Evolutionary conservation across 805 yeast species (phyloP).

Genomic region (Candida sanyiensis): DNA sequence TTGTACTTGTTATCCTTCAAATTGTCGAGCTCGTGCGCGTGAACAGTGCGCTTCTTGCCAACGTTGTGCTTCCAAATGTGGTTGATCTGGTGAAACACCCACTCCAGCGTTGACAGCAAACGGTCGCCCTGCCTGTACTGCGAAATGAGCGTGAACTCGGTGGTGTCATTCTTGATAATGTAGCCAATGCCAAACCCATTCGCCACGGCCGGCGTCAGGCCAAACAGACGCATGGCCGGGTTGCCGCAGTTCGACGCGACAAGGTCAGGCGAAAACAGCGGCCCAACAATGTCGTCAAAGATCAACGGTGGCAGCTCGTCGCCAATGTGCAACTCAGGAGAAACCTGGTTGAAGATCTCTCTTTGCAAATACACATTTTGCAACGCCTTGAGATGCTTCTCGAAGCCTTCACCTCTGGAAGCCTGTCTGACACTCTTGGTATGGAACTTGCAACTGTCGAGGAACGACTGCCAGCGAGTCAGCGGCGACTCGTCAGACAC

Average conservation of each 20-base stretch:
- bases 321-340: slow-evolving; percentile 35
- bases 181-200: slow-evolving; percentile 94
- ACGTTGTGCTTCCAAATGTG: slow-evolving; percentile 33
- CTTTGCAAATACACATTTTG: slow-evolving; percentile 49
- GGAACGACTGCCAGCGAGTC: slow-evolving; percentile 45
- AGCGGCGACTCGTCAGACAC: slow-evolving; percentile 46
- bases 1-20: slow-evolving; percentile 13
- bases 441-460: slow-evolving; percentile 48
- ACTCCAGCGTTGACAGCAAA: slow-evolving; percentile 65
- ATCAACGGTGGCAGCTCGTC: slow-evolving; percentile 36
- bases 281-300: slow-evolving; percentile 36
- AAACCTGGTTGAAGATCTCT: slow-evolving; percentile 40
- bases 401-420: slow-evolving; percentile 62
- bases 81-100: slow-evolving; percentile 58
- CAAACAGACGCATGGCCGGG: slow-evolving; percentile 80
- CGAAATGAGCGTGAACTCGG: slow-evolving; percentile 78
- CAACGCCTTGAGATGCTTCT: slow-evolving; percentile 63
- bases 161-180: slow-evolving; percentile 74
- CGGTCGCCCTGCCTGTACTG: slow-evolving; percentile 83
- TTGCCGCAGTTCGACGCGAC: slow-evolving; percentile 82
- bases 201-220: slow-evolving; percentile 82
- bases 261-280: slow-evolving; percentile 37
- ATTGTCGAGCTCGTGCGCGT: slow-evolving; percentile 33
- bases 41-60: slow-evolving; percentile 21
- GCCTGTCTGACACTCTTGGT: slow-evolving; percentile 43